These are phyloP conservation scores for Scopulariopsis brevicaulis DNA, from an alignment of 2,329 filamentous ascomycete genomes.

Conservation along the genomic window DNA sequence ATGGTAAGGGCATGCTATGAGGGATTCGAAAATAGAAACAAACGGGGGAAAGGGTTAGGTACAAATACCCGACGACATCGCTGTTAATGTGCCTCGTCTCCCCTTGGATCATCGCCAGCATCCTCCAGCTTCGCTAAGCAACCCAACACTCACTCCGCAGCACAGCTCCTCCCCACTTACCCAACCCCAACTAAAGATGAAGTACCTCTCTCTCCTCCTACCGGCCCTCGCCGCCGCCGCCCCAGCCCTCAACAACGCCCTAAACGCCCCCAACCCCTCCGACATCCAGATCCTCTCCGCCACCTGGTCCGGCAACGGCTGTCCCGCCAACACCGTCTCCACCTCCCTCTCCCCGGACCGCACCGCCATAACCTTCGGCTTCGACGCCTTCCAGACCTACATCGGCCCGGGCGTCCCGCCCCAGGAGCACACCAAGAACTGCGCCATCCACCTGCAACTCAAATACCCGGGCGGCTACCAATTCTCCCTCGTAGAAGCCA, in stretches of 20 bases:
- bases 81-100: not conserved
- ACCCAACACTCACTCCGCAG: not conserved
- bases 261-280: slow-evolving; percentile 23
- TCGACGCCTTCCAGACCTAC: slow-evolving; percentile 33
- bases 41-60: not conserved
- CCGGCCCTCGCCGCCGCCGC: slow-evolving; percentile 24
- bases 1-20: not conserved
- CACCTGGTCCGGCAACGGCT: slow-evolving; percentile 30
- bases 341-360: slow-evolving; percentile 28
- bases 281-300: slow-evolving; percentile 27
- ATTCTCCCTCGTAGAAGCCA: slow-evolving; percentile 31
- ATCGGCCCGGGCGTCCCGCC: slow-evolving; percentile 26
- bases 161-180: not conserved
- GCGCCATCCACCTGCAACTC: slow-evolving; percentile 32
- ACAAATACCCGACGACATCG: slow-evolving; percentile 3
- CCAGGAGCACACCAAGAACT: slow-evolving; percentile 31
- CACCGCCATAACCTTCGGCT: slow-evolving; percentile 34
- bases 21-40: not conserved
- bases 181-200: slow-evolving; percentile 17
- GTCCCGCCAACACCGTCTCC: slow-evolving; percentile 29
- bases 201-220: slow-evolving; percentile 19
- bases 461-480: slow-evolving; percentile 35
- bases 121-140: not conserved
- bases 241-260: slow-evolving; percentile 18
- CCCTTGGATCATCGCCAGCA: slow-evolving; percentile 3